Conservation (phyloP, 257 asterid genomes). For the Pogostemon cablin region DNA sequence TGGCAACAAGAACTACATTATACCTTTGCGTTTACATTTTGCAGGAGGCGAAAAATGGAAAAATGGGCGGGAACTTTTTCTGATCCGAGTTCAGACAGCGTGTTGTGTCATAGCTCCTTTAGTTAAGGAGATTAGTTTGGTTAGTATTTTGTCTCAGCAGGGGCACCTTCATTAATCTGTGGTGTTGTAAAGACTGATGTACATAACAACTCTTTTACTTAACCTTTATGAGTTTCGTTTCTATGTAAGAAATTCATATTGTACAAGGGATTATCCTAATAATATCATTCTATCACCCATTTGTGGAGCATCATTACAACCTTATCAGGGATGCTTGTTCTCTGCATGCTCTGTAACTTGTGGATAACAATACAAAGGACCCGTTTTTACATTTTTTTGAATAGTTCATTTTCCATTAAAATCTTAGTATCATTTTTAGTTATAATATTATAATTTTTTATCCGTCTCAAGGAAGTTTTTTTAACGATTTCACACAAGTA, state of each 20-base stretch:
- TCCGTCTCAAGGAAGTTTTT: too few species aligned
- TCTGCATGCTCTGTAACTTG: background rate
- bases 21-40: slow-evolving; percentile 67
- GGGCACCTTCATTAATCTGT: slow-evolving; percentile 44
- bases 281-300: slow-evolving; percentile 22
- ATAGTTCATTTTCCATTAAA: too few species aligned
- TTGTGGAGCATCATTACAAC: slow-evolving; percentile 27
- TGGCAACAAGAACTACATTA: slow-evolving; percentile 42
- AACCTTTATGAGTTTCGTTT: too few species aligned
- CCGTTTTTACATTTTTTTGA: too few species aligned
- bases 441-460: too few species aligned
- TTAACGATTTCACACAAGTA: too few species aligned
- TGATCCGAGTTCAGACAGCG: slow-evolving; percentile 65
- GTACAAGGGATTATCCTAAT: too few species aligned
- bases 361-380: background rate
- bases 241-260: too few species aligned
- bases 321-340: background rate
- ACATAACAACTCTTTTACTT: slow-evolving; percentile 16
- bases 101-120: slow-evolving; percentile 55
- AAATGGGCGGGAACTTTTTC: slow-evolving; percentile 89
- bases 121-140: slow-evolving; percentile 47
- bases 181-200: slow-evolving; percentile 48
- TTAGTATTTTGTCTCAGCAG: slow-evolving; percentile 43
- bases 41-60: slow-evolving; percentile 92
- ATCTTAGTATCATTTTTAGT: too few species aligned